phyloP scores from a whole-genome alignment of 306 rosid genomes.

The Castanospermum australe region DNA sequence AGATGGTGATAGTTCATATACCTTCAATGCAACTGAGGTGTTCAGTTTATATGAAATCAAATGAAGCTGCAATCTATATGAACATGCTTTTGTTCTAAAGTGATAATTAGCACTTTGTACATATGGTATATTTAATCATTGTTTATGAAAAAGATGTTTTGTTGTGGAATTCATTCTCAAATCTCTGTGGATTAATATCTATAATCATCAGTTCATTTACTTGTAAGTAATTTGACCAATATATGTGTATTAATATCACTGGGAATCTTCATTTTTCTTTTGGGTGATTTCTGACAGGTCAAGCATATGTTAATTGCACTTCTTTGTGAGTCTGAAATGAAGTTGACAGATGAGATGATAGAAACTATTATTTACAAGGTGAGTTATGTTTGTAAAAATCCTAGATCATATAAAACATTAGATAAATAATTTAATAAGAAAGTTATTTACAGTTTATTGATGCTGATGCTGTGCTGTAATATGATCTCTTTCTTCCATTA shows the following conservation, averaged over 20 bases:
- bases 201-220: not conserved
- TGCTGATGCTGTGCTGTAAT: not conserved
- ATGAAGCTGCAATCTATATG: not conserved
- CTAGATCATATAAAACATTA: not conserved
- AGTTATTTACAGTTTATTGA: not conserved
- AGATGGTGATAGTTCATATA: not conserved
- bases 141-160: not conserved
- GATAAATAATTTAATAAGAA: not conserved
- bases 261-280: not conserved
- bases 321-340: conserved; percentile 81
- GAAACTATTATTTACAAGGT: conserved; percentile 82
- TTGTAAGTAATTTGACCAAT: not conserved
- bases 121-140: not conserved
- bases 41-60: not conserved
- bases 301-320: conserved; percentile 88
- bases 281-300: conserved; percentile 54
- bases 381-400: not conserved
- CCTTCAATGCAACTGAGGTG: not conserved
- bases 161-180: not conserved
- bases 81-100: not conserved
- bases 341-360: conserved; percentile 75
- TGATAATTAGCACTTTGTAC: not conserved
- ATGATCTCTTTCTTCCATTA: not conserved
- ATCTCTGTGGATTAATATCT: not conserved
- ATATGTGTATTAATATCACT: not conserved